Conservation (phyloP, 2,329 filamentous ascomycete species). For the Diaporthe longicolla region DNA sequence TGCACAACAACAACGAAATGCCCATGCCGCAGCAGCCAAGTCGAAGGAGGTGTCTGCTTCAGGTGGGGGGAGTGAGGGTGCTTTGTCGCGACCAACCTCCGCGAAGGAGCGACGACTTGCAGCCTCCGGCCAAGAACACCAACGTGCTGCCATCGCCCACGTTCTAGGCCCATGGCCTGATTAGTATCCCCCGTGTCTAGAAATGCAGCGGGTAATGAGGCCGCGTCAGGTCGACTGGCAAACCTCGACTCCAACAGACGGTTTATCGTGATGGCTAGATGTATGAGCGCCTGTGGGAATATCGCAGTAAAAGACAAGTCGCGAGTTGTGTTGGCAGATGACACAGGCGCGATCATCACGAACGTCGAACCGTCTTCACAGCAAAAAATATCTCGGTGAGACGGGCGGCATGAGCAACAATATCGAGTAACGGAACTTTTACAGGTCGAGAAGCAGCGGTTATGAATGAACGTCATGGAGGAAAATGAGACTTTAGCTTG, state of each 20-base stretch:
- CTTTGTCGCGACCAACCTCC: not conserved
- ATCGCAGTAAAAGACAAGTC: not conserved
- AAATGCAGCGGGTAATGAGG: not conserved
- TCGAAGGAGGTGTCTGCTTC: not conserved
- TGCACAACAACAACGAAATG: not conserved
- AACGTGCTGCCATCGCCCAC: not conserved
- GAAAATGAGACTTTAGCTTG: not conserved
- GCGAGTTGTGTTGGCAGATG: not conserved
- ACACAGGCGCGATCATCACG: not conserved
- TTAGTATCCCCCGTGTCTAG: not conserved
- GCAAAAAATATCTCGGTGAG: not conserved
- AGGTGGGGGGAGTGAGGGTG: not conserved
- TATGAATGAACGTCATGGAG: not conserved
- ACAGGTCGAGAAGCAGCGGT: slow-evolving; percentile 4
- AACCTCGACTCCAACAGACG: not conserved
- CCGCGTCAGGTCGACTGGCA: not conserved
- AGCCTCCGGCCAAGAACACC: not conserved
- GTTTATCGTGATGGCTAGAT: not conserved
- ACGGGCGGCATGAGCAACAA: not conserved
- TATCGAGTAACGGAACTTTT: not conserved
- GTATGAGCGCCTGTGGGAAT: not conserved
- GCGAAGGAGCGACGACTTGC: not conserved
- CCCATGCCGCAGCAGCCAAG: not conserved
- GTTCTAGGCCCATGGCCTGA: not conserved
- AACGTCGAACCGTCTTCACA: not conserved